Evolutionary conservation across 1,139 yeast genomes (phyloP).

Genomic region (Protomyces inouyei): DNA sequence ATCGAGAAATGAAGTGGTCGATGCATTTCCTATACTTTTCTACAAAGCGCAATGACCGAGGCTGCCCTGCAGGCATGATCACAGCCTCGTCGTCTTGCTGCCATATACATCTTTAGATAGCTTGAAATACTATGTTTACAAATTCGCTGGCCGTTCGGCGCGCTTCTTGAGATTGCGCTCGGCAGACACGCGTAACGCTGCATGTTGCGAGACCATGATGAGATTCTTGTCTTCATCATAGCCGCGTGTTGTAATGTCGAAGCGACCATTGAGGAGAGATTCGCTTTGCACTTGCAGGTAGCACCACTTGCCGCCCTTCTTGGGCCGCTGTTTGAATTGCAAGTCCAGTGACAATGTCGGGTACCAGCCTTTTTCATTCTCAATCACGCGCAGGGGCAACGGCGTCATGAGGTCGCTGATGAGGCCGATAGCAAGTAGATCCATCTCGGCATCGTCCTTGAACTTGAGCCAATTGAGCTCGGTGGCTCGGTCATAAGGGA

Average conservation of each 20-base stretch:
- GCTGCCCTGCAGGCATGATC: neutral
- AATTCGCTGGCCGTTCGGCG: neutral
- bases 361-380: constrained; percentile 16
- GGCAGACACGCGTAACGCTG: constrained; percentile 19
- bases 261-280: constrained; percentile 15
- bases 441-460: constrained; percentile 19
- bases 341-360: constrained; percentile 20
- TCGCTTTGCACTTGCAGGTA: constrained; percentile 14
- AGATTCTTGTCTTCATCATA: constrained; percentile 9
- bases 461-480: constrained; percentile 18
- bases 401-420: constrained; percentile 25
- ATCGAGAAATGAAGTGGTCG: neutral
- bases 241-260: constrained; percentile 22
- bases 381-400: constrained; percentile 13
- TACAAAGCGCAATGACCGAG: neutral
- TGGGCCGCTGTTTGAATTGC: constrained; percentile 18
- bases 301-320: neutral
- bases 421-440: constrained; percentile 14
- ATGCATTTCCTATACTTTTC: neutral
- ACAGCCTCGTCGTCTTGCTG: neutral
- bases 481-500: neutral
- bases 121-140: neutral
- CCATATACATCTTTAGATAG: neutral
- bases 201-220: constrained; percentile 12
- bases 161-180: constrained; percentile 11